Evolutionary conservation across 2,329 filamentous ascomycete genomes (phyloP).

Genomic region (Diaporthe sp.): DNA sequence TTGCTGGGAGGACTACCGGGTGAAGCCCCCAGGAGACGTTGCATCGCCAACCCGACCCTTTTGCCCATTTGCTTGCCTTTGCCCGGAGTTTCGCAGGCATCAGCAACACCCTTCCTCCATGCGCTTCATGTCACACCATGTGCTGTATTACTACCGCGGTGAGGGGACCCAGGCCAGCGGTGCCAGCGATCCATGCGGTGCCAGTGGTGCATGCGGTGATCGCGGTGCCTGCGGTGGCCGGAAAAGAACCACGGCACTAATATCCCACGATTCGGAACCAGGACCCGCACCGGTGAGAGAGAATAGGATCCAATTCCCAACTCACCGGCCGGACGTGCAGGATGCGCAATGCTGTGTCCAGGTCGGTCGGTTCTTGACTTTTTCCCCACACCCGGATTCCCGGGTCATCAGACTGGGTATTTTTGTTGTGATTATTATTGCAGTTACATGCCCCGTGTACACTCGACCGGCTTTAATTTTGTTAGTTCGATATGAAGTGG

Average conservation of each 20-base stretch:
- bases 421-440: neutral
- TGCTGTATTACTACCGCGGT: neutral
- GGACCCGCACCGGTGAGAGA: conserved; percentile 27
- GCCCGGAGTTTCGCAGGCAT: conserved; percentile 9
- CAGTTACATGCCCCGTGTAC: neutral
- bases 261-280: conserved; percentile 15
- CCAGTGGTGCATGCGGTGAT: neutral
- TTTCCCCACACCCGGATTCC: conserved; percentile 23
- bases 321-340: conserved; percentile 31
- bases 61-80: neutral
- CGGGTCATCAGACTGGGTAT: neutral
- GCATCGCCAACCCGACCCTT: conserved; percentile 5
- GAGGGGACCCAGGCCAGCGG: neutral
- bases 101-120: neutral
- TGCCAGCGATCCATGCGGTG: neutral
- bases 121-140: neutral
- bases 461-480: too few relatives aligned
- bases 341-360: conserved; percentile 19
- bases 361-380: neutral
- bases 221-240: neutral
- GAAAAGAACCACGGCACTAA: neutral
- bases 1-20: neutral
- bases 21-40: neutral
- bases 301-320: conserved; percentile 21
- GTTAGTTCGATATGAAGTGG: too few relatives aligned